Evolutionary conservation across 2,329 filamentous ascomycete genomes (phyloP), one percentile per base, ranked within the genome.

Genomic region (Nothophaeocryptopus gaeumannii): DNA sequence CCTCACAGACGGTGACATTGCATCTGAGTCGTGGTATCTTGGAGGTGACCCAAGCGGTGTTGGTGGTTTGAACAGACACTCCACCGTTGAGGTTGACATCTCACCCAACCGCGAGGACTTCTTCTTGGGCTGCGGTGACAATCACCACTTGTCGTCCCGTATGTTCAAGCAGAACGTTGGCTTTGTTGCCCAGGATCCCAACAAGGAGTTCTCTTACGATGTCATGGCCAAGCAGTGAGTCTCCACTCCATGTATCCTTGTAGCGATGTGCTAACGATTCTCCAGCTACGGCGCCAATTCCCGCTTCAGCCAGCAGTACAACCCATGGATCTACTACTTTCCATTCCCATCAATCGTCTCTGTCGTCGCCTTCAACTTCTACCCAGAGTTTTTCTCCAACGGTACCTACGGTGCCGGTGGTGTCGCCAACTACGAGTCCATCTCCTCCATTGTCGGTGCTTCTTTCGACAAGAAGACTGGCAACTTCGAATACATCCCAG

Each of bases 361-460:
- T 5, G 48, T 63, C 2, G 63, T 55, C 12, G 63, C 62, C 1
- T 65, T 60, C 53, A 58, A 59, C 29, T 65, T 66, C 53, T 64
- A 65, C 53, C 60, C 63, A 1, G 51, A 61, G 5, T 65, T 62
- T 51, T 66, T 64, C 67, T 65, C 63, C 30, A 70, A 70, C 54
- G 64, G 66, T 14, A 70, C 67, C 11, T 69, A 67, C 50, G 66
- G 63, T 13, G 55, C 55, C 1, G 67, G 66, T 12, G 68, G 69
- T 53, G 63, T 70, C 20, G 56, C 68, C 34, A 70, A 63, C 55
- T 65, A 65, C 56, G 60, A 65, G 44, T 63, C 60, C 5, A 58
- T 66, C 48, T 60, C 59, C 3, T 55, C 47, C 40, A 65, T 65
- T 42, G 48, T 66, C 29, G 63, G 63, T n/a, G 63, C 60, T 14